Evolutionary conservation across 768 basidiomycete species (phyloP).

Genomic region (Kwoniella sp.): DNA sequence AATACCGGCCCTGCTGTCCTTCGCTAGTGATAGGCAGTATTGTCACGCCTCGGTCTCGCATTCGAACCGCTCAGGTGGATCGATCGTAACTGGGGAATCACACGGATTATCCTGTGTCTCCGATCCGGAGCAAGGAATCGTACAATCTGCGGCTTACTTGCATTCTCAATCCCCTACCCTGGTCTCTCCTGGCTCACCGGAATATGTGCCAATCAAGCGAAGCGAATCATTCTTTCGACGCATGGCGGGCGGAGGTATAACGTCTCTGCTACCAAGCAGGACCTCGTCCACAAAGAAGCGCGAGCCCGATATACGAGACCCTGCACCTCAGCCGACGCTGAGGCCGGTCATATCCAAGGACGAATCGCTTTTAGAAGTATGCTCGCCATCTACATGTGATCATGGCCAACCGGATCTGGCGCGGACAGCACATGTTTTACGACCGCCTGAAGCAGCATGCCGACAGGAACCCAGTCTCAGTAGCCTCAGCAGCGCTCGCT

Average conservation of each 20-base stretch:
- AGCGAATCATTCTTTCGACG: slow-evolving; percentile 46
- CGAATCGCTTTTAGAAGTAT: slow-evolving; percentile 1
- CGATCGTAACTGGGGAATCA: slow-evolving; percentile 6
- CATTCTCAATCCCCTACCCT: slow-evolving; percentile 16
- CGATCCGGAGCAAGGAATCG: slow-evolving; percentile 32
- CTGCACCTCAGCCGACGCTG: slow-evolving; percentile 65
- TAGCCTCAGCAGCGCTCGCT: slow-evolving; percentile 26
- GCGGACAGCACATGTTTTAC: no score
- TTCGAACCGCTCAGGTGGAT: slow-evolving; percentile 11
- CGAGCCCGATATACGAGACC: slow-evolving; percentile 67
- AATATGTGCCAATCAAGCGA: slow-evolving; percentile 70
- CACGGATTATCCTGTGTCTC: slow-evolving; percentile 12
- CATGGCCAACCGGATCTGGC: no score
- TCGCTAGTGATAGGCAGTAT: slow-evolving; percentile 7
- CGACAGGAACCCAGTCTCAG: slow-evolving; percentile 31
- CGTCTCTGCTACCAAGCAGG: slow-evolving; percentile 49
- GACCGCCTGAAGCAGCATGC: no score
- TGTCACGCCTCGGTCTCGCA: slow-evolving; percentile 12
- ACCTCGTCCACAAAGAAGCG: neutral
- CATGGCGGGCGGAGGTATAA: slow-evolving; percentile 34
- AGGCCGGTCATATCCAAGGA: slow-evolving; percentile 57
- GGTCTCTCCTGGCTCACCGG: slow-evolving; percentile 13
- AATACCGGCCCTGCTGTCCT: slow-evolving; percentile 53
- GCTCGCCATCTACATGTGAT: no score
- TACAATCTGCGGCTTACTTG: slow-evolving; percentile 13